Conservation (phyloP, 1,284 basidiomycete genomes). For the Cryptococcus amylolentus region DNA sequence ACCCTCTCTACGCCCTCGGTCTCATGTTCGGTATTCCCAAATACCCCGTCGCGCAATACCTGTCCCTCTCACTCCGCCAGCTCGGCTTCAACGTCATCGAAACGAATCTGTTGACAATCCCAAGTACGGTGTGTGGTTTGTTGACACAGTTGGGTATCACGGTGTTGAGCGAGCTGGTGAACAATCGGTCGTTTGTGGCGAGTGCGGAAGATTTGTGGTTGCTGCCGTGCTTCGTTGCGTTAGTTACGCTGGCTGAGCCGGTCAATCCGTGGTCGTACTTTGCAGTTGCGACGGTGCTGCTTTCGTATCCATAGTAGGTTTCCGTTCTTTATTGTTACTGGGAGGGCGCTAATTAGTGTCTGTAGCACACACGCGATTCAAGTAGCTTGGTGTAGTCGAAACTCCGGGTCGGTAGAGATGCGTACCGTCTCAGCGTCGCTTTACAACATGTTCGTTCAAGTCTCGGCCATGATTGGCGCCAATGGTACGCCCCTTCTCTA, state of each 20-base stretch:
- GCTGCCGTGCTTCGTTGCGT: constrained; percentile 30
- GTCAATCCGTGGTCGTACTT: too few relatives aligned
- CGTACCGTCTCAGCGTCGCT: constrained; percentile 28
- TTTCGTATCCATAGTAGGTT: too few relatives aligned
- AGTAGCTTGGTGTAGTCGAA: constrained; percentile 16
- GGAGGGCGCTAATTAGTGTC: neutral
- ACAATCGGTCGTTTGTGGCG: constrained; percentile 24
- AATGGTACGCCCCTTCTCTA: constrained; percentile 13
- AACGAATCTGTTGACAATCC: constrained; percentile 61
- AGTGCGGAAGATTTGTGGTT: constrained; percentile 23
- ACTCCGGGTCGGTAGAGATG: constrained; percentile 26
- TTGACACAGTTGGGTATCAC: constrained; percentile 43
- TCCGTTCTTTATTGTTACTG: too few relatives aligned
- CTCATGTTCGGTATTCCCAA: constrained; percentile 50
- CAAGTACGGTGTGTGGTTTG: constrained; percentile 42
- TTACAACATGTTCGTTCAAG: constrained; percentile 39
- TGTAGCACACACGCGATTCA: constrained; percentile 20
- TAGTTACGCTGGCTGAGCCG: constrained; percentile 3
- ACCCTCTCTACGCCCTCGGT: constrained; percentile 53
- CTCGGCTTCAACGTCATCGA: constrained; percentile 63
- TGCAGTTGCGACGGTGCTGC: too few relatives aligned
- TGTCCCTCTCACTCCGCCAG: constrained; percentile 60
- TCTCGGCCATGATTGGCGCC: constrained; percentile 30
- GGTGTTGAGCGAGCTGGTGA: constrained; percentile 14
- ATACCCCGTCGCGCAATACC: constrained; percentile 56